Evolutionary conservation across 176 grass and related monocot genomes (phyloP), one percentile per base, ranked within the genome.

Genomic region (Rhynchospora pubera): DNA sequence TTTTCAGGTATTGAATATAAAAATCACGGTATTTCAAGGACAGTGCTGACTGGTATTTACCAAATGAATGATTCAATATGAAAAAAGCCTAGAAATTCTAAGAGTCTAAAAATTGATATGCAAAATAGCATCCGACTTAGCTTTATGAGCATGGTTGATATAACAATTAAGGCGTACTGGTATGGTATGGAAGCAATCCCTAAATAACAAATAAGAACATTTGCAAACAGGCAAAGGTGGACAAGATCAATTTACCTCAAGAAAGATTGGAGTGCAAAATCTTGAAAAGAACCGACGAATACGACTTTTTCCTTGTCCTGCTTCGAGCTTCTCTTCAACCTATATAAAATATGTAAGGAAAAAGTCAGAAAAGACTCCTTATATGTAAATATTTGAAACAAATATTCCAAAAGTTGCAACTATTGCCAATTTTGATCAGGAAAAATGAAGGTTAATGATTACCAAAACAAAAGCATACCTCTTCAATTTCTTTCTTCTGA

Each of bases 401-500:
- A 84, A 39, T 26, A 75, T 77, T 22, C 34, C 30, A 51, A 67
- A 62, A 63, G 15, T 23, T 10, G 1, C 24, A 11, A 9, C 5
- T 39, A 64, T 84, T 72, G 71, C 61, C 16, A 79, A 48, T 26
- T 65, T 46, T 67, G 26, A 11, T 74, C 39, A 65, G 15, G 3
- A 42, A 72, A 15, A 15, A 18, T 13, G 24, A 86, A 57, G 34
- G 34, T 72, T 39, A 80, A 67, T 83, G 78, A 78, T 76, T 39
- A 79, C 68, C 81, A 12, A 83, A 78, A 15, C 65, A 39, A 66
- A 65, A 82, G 45, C 82, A 87, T 91, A 89, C 96, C 68, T 98
- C 95, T 90, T 99, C 96, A 50, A 99, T 95, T 93, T 99, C 92
- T 81, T 91, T 93, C 77, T 97, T 97, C 78, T 95, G 96, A 79